These are phyloP conservation scores for Silene latifolia DNA, from an alignment of 148 eudicot genomes.

Conservation along the genomic window DNA sequence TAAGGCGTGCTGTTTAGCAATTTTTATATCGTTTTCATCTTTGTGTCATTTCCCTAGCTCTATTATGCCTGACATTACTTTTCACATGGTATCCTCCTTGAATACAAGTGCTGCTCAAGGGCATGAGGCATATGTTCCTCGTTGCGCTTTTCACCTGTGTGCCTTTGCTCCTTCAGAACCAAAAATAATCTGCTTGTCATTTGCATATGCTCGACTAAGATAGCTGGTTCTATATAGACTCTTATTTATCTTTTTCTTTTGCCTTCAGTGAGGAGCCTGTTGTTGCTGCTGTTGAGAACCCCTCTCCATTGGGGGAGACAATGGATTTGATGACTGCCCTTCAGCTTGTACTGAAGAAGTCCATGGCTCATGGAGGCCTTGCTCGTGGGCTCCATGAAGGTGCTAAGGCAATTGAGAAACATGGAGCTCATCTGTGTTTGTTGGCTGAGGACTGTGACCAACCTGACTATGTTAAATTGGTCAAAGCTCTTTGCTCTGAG, in stretches of 20 bases:
- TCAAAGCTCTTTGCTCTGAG: conserved; percentile 38
- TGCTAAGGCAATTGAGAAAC: conserved; percentile 42
- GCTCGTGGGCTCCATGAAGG: conserved; percentile 37
- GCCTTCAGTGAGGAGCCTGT: conserved; percentile 28
- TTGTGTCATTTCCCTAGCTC: background rate
- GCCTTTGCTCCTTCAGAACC: background rate
- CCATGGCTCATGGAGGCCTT: conserved; percentile 38
- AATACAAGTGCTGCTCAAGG: background rate
- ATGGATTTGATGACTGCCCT: conserved; percentile 38
- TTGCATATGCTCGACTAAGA: background rate
- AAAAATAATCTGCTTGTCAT: background rate
- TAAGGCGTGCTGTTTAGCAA: too few relatives aligned
- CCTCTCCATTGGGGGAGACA: conserved; percentile 28
- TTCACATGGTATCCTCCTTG: too few relatives aligned
- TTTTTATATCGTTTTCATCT: too few relatives aligned
- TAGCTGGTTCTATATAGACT: background rate
- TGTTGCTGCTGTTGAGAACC: conserved; percentile 24
- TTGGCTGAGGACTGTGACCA: conserved; percentile 42
- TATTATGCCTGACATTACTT: too few relatives aligned
- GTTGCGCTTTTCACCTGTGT: background rate
- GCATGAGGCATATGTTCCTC: background rate
- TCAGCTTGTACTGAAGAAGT: conserved; percentile 34
- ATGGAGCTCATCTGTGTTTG: conserved; percentile 40
- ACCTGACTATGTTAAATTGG: conserved; percentile 35
- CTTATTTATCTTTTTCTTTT: background rate